phyloP scores from a whole-genome alignment of 108 stramenopile species.

The Fistulifera solaris region DNA sequence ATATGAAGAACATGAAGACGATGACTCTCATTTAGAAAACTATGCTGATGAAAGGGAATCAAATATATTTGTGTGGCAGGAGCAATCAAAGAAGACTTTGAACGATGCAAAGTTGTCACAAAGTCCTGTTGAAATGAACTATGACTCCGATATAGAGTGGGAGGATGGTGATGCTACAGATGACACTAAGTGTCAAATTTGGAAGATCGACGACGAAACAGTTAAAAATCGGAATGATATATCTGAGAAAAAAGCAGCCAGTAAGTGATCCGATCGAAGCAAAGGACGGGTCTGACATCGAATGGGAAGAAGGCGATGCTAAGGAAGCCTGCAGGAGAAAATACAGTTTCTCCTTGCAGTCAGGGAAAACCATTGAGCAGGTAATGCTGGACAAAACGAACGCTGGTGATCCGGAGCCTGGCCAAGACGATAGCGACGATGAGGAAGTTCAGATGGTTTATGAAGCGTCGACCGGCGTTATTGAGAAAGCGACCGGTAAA shows the following conservation, averaged over 20 bases:
- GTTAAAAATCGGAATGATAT: slow-evolving; percentile 1
- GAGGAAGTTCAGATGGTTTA: slow-evolving; percentile 10
- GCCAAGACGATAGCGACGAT: slow-evolving; percentile 25
- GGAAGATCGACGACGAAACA: too few species aligned
- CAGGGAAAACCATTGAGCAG: not conserved
- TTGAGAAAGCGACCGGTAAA: too few species aligned
- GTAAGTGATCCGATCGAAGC: too few species aligned
- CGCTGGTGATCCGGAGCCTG: slow-evolving; percentile 15
- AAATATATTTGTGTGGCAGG: not conserved
- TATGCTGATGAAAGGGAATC: not conserved
- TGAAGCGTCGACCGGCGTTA: not conserved
- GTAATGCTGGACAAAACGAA: slow-evolving; percentile 1
- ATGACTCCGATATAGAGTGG: slow-evolving; percentile 45
- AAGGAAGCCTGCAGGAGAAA: not conserved
- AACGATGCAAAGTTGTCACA: not conserved
- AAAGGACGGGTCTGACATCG: slow-evolving; percentile 7
- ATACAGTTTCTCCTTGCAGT: not conserved
- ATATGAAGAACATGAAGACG: slow-evolving; percentile 13
- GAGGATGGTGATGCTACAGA: too few species aligned
- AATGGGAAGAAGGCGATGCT: slow-evolving; percentile 25
- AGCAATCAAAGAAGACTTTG: not conserved
- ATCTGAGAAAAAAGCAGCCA: too few species aligned
- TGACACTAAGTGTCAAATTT: too few species aligned
- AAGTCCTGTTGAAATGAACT: slow-evolving; percentile 4
- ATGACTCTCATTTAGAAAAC: not conserved